Conservation (phyloP, 106 monocot genomes). For the Triglochin maritima region DNA sequence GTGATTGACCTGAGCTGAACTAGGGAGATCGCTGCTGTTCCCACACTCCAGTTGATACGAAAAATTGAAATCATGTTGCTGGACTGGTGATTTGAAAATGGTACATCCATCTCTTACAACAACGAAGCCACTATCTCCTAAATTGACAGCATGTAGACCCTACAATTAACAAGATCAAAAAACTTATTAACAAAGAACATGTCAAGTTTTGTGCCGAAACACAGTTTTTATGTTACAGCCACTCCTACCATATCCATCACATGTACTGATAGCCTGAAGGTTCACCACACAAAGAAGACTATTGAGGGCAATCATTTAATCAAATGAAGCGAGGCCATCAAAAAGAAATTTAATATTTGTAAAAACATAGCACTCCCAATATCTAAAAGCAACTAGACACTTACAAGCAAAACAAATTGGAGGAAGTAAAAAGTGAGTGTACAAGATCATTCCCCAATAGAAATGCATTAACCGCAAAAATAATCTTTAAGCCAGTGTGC, state of each 20-base stretch:
- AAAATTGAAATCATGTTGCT: slow-evolving; percentile 74
- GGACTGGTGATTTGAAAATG: slow-evolving; percentile 48
- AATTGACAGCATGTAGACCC: slow-evolving; percentile 58
- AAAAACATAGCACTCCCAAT: no score
- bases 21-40: slow-evolving; percentile 63
- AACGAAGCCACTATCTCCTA: slow-evolving; percentile 67
- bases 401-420: no score
- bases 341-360: neutral
- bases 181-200: neutral
- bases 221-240: neutral
- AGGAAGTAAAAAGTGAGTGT: no score
- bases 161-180: slow-evolving; percentile 9
- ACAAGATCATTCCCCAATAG: no score
- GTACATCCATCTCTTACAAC: slow-evolving; percentile 54
- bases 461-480: no score
- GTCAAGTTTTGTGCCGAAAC: neutral
- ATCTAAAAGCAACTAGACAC: no score
- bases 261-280: no score
- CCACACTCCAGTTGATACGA: slow-evolving; percentile 68
- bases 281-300: no score
- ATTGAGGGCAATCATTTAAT: neutral
- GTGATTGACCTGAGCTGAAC: slow-evolving; percentile 49
- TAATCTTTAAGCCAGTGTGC: no score
- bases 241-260: no score
- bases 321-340: neutral